Base-by-base conservation (phyloP, 805 yeast genomes). In the Wickerhamiella vanderwaltii region DNA sequence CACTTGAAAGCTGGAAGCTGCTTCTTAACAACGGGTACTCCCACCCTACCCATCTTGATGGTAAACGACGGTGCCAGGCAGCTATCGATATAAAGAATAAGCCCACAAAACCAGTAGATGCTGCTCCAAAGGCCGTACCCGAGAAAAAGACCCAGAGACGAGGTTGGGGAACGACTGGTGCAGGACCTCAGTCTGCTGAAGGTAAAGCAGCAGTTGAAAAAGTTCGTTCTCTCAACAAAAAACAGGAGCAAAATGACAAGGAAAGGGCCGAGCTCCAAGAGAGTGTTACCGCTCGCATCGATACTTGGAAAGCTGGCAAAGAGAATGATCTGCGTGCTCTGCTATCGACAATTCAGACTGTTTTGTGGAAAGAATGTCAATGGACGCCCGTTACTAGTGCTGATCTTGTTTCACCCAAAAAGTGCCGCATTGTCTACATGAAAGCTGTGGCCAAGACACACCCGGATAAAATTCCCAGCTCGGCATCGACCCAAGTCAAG, bases 371-470 rank as follows among this genome's bases (percentile, higher is more conserved):
- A 9, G 74, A 69, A 35, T 48, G 71, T 1, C 69, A 71, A 29
- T 82, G 91, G 93, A 71, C 70, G 48, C 65, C 71, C 13, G 77
- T 86, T 4, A 58, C 76, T 1, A 59, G 79, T 54, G 68, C 78
- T 3, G 96, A 88, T 43, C 64, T 91, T 45, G 91, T 91, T 45
- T 65, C 87, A 48, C 88, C 94, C 15, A 87, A 86, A 52, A 86
- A 82, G 57, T 96, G 86, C 29, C 88, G 88, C 58, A 65, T 88
- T 28, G 67, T 68, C 15, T 91, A 91, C 59, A 73, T 80, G 84
- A 79, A 77, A 53, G 88, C 84, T 1, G 83, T 79, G 35, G 73
- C 84, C 39, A 67, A 73, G 43, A 79, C 83, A 5, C 91, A 80
- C 53, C 91, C 91, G 0, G 99, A 91, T 59, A 91, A 91, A 58